Base-by-base conservation (phyloP, 2,329 filamentous ascomycete species). In the Aschersonia sp. region DNA sequence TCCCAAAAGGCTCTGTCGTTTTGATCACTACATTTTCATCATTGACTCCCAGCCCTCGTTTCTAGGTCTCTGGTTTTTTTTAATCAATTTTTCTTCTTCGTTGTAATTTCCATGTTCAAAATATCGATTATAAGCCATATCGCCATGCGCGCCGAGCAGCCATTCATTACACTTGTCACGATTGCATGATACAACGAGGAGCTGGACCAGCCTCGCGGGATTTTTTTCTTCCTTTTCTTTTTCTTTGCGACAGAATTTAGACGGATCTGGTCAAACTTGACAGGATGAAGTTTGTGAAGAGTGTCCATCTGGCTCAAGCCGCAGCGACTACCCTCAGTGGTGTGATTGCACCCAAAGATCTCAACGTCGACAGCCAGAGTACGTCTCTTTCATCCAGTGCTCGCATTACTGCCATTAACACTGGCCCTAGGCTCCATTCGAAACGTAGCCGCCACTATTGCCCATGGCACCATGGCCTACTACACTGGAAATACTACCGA, bases 401-500 rank as follows among this genome's bases (percentile, higher is more conserved):
- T 28, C 20, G 31, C 31, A 20, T 12, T 3, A 30, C 47, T 32
- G 28, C 38, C 9, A n/a, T 38, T 47, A 32, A 48, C 9, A 35
- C 5, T 9, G 7, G 9, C n/a, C 4, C 6, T 55, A 84, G 80
- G 65, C 35, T 84, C 80, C 0, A 73, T 86, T 55, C 75, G 74
- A 53, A 68, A 70, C 51, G 80, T 78, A 5, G 74, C 82, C 20
- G 75, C 73, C 52, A 76, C 73, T 2, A 64, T 84, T 47, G 80
- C 80, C 4, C 68, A 70, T 46, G 79, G 73, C 44, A 67, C 80
- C 56, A 78, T 84, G 70, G 69, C 69, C 42, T 82, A 78, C 61
- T 85, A 85, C 62, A 72, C 69, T 1, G 82, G 81, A 45, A 82
- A 82, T 55, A 64, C 68, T 32, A 73, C 53, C 3, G 47, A 71